phyloP scores from a whole-genome alignment of 23 red algal genomes.

The Gracilaria domingensis region DNA sequence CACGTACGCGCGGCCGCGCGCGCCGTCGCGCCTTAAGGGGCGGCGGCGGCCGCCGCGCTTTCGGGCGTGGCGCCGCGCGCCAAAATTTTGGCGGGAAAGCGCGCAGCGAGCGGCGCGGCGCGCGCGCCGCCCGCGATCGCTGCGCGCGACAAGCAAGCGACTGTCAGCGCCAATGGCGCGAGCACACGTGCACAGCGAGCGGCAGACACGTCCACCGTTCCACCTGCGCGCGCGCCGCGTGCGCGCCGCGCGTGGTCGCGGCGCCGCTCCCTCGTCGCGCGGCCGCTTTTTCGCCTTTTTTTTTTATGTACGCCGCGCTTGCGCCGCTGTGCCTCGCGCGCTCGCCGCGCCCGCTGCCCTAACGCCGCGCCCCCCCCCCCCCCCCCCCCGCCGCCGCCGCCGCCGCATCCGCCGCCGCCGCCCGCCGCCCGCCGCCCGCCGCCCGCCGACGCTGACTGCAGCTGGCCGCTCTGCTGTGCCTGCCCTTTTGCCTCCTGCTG shows the following conservation, averaged over 20 bases:
- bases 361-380: neutral
- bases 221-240: neutral
- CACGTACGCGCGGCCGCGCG: neutral
- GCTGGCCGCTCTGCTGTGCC: neutral
- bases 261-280: neutral
- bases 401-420: no score
- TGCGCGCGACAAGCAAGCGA: neutral
- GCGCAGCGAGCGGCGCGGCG: conserved; percentile 33
- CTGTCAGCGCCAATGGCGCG: neutral
- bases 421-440: no score
- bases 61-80: neutral
- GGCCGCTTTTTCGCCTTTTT: no score
- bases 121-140: conserved; percentile 21
- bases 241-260: neutral
- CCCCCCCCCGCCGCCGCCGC: neutral
- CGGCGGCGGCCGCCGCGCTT: neutral
- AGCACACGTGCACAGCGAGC: neutral
- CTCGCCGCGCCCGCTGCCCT: no score
- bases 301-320: no score
- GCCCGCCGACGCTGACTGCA: no score
- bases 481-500: no score
- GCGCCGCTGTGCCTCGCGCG: no score
- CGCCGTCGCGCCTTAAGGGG: neutral
- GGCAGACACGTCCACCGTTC: neutral
- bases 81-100: conserved; percentile 9